These are phyloP conservation scores for Trametes cinnabarina DNA, from an alignment of 768 basidiomycete species.

Conservation along the genomic window DNA sequence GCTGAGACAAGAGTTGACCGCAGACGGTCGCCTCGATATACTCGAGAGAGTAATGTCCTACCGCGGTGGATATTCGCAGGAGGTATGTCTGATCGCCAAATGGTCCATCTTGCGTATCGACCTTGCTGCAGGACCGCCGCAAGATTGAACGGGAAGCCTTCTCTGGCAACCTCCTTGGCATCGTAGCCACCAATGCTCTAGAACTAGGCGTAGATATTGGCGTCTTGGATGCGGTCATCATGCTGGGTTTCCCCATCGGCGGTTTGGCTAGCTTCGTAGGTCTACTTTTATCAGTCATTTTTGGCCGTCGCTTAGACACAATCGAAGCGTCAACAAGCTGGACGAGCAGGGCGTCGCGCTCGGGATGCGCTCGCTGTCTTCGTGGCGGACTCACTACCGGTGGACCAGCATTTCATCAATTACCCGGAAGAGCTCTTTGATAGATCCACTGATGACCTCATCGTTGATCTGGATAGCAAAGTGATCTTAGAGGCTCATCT, in stretches of 20 bases:
- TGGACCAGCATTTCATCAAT: conserved; percentile 72
- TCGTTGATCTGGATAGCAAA: conserved; percentile 71
- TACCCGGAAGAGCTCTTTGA: conserved; percentile 72
- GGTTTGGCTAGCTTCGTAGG: conserved; percentile 76
- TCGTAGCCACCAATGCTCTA: conserved; percentile 86
- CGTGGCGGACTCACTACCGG: conserved; percentile 62
- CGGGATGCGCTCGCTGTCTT: conserved; percentile 77
- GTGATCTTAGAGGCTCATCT: conserved; percentile 80
- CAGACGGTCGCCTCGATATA: conserved; percentile 75
- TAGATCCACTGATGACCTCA: conserved; percentile 56
- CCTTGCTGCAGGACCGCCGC: conserved; percentile 61
- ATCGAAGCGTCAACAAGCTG: conserved; percentile 79
- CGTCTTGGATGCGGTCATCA: conserved; percentile 82
- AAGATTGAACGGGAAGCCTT: conserved; percentile 86
- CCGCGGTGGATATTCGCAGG: conserved; percentile 78
- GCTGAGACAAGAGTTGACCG: conserved; percentile 64
- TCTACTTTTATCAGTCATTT: neutral
- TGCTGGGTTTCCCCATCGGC: conserved; percentile 78
- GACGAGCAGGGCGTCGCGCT: conserved; percentile 78
- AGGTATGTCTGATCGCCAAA: conserved; percentile 39
- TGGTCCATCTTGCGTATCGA: neutral
- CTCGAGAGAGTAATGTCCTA: conserved; percentile 77
- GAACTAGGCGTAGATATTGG: conserved; percentile 93
- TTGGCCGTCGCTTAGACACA: neutral
- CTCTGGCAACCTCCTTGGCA: conserved; percentile 76